Evolutionary conservation across 768 basidiomycete genomes (phyloP), one percentile per base, ranked within the genome.

Genomic region (Pleurotus sapidus): DNA sequence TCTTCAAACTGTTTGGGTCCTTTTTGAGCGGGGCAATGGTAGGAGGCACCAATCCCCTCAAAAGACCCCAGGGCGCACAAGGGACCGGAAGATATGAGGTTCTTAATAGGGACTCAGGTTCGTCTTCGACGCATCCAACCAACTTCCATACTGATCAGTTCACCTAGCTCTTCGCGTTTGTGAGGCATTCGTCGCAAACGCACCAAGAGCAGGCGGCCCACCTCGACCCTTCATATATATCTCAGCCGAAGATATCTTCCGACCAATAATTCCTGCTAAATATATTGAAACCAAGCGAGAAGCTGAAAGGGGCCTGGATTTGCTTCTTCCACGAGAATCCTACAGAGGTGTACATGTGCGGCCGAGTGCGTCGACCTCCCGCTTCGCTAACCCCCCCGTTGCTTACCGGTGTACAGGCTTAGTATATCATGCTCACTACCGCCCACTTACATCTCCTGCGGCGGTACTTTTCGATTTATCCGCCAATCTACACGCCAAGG

Each of bases 221-320:
- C 73, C 77, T 48, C 81, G 87, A 55, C 82, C 87, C n/a, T 98
- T 99, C 71, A 81, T 98, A 40, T 98, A 91, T 73, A 78, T 99
- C 57, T 99, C 97, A 49, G 97, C 97, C 5, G 96, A 96, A 66
- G 93, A 95, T 68, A 84, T 96, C 47, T 94, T 86, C 72, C 84
- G 92, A 12, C 97, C 96, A 24, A 65, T 96, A 64, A 83, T 98
- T 49, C 86, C 95, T 25, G 78, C 83, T 0, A 76, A 90, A 37
- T 99, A 99, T 74, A 93, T 98, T 64, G 81, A 89, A 67, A 89
- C 92, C n/a, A 99, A 99, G 74, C 85, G 95, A 17, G 84, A 94
- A 64, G 94, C 97, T 6, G 97, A 99, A 68, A 76, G 74, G 30
- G 91, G 98, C 58, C 77, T 76, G 46, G 67, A 74, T 27, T 78